Evolutionary conservation across 257 asterid species (phyloP).

Genomic region (Solanum ossicruentum): DNA sequence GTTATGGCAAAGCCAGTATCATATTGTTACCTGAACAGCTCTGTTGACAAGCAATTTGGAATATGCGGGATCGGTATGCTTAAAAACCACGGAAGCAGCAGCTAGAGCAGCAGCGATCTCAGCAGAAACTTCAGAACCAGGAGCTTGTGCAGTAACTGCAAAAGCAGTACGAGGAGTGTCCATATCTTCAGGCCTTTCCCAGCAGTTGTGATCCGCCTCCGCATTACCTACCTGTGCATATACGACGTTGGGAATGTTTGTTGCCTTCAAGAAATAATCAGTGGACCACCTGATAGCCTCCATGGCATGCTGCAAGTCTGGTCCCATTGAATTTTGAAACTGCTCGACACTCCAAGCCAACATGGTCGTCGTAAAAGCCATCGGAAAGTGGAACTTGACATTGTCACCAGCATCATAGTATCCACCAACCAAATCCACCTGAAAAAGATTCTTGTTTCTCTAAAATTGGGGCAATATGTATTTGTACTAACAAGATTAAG

Average conservation of each 20-base stretch:
- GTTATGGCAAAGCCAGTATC: background rate
- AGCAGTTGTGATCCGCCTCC: conserved; percentile 55
- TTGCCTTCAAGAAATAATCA: conserved; percentile 69
- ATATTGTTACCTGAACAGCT: conserved; percentile 27
- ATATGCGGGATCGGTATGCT: conserved; percentile 35
- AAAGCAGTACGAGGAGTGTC: conserved; percentile 52
- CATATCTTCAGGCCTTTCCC: conserved; percentile 94
- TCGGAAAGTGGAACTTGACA: conserved; percentile 68
- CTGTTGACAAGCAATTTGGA: conserved; percentile 34
- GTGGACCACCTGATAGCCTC: conserved; percentile 78
- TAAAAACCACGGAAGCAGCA: conserved; percentile 63
- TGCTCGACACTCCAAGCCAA: conserved; percentile 68
- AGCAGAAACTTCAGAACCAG: conserved; percentile 87
- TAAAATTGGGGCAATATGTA: background rate
- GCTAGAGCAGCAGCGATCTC: conserved; percentile 91
- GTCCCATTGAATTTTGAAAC: conserved; percentile 49
- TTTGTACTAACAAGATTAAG: background rate
- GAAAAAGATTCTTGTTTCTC: background rate
- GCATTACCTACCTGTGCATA: conserved; percentile 80
- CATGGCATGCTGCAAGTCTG: conserved; percentile 18
- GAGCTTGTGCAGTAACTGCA: conserved; percentile 42
- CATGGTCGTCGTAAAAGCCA: conserved; percentile 82
- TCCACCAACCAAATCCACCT: conserved; percentile 86
- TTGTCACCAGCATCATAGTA: conserved; percentile 97
- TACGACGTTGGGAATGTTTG: conserved; percentile 47